Base-by-base conservation (phyloP, 2,329 filamentous ascomycete genomes). In the Geosmithia morbida region DNA sequence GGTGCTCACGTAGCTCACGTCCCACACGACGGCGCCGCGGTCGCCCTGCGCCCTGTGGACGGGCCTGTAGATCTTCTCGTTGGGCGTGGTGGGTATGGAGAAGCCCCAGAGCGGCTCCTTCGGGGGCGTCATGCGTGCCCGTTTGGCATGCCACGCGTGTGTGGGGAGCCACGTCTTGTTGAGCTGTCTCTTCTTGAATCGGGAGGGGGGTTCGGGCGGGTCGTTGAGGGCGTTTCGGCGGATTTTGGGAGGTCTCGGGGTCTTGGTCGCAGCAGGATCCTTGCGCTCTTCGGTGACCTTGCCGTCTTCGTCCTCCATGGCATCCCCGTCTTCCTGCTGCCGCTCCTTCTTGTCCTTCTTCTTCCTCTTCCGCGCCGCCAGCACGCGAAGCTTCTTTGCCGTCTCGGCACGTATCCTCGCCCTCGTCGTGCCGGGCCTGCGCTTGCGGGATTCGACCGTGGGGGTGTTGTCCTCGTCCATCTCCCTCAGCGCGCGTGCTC, bases 81-180 rank as follows among this genome's bases (percentile, higher is more conserved):
- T 94, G 0, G 90, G 87, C 4, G 85, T 87, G 52, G 94, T 62
- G 0, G 89, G 87, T 20, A 97, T 69, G 1, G 87, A 79, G 62
- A 96, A 95, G 41, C 88, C 77, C 92, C 92, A 98, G n/a, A 92
- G 65, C 2, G 87, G 83, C 43, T 83, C 74, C 45, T 77, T 81
- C 0, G 86, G 83, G 7, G 78, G 74, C 1, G 88, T 88, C 85
- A 98, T 94, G 50, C 77, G 84, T 19, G 92, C 87, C 50, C 92
- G 74, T 63, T 98, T 98, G 2, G 90, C 82, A 64, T 95, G 89
- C 76, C 85, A 98, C 53, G 94, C 67, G 62, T 98, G 92, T 7
- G 92, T 97, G 0, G 92, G 92, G 16, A 98, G 70, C 87, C 90
- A 96, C 2, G 85, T 88, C 69, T 97, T 97, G 61, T 85, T 74